phyloP scores from a whole-genome alignment of 164 flowering plant species.

The Annona squamosa region DNA sequence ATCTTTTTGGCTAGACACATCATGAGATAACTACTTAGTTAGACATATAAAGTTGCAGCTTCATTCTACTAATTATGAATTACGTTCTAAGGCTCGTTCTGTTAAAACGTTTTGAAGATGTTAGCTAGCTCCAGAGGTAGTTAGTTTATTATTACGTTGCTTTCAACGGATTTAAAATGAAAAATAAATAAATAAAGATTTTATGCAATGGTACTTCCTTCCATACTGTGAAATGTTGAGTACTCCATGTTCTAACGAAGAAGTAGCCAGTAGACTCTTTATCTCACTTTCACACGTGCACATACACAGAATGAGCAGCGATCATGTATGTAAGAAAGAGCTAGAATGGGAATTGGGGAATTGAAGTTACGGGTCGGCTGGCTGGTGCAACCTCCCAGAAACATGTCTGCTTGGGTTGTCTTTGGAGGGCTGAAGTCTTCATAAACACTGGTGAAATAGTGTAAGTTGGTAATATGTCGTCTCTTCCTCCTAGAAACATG shows the following conservation, averaged over 20 bases:
- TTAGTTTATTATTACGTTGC: neutral
- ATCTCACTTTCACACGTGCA: neutral
- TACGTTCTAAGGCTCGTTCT: neutral
- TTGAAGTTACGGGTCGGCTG: neutral
- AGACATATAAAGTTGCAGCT: constrained; percentile 2
- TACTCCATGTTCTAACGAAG: neutral
- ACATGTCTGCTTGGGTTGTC: neutral
- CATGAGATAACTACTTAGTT: neutral
- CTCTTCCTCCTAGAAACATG: too few relatives aligned
- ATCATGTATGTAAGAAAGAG: neutral
- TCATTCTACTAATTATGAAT: too few relatives aligned
- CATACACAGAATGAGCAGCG: neutral
- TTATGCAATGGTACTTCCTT: neutral
- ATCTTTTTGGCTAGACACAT: neutral
- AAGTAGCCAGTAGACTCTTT: neutral
- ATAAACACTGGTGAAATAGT: neutral
- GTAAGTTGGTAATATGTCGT: neutral
- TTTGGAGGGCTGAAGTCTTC: neutral
- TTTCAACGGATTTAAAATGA: neutral
- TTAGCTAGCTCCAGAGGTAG: neutral
- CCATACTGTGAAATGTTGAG: neutral
- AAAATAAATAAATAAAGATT: neutral
- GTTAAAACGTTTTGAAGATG: neutral
- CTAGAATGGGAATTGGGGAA: neutral
- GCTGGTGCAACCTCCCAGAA: neutral